Evolutionary conservation across 768 basidiomycete genomes (phyloP).

Genomic region (Boletus subcaerulescens): DNA sequence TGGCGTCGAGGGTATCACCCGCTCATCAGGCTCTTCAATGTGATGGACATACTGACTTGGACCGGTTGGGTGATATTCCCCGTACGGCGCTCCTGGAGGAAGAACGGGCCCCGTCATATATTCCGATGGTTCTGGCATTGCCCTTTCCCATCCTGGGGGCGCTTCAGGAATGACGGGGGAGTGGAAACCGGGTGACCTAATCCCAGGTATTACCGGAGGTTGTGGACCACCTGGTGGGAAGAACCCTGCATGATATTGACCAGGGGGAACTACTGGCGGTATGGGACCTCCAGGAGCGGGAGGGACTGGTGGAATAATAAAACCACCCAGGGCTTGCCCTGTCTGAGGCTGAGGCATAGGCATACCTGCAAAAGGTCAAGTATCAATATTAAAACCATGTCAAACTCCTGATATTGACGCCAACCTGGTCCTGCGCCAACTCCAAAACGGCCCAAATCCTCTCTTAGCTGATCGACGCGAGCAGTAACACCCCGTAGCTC

Average conservation of each 20-base stretch:
- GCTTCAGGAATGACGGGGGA: constrained; percentile 28
- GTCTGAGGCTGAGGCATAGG: constrained; percentile 25
- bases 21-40: constrained; percentile 14
- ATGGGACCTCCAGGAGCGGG: constrained; percentile 9
- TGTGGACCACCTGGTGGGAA: constrained; percentile 15
- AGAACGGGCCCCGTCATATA: constrained; percentile 32
- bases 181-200: not conserved
- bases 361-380: constrained; percentile 11
- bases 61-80: not conserved
- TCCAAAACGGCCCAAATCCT: constrained; percentile 44
- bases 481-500: constrained; percentile 67
- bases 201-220: constrained; percentile 24
- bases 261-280: constrained; percentile 17
- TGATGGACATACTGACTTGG: constrained; percentile 8
- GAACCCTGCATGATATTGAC: constrained; percentile 20
- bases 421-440: constrained; percentile 41
- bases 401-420: constrained; percentile 3
- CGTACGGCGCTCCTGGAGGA: constrained; percentile 31
- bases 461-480: constrained; percentile 50
- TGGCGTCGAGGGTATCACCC: constrained; percentile 23
- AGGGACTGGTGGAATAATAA: constrained; percentile 26
- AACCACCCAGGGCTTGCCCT: constrained; percentile 5
- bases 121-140: constrained; percentile 24
- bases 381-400: not conserved
- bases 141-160: constrained; percentile 9